Evolutionary conservation across 352 stramenopile species (phyloP).

Genomic region (Globisporangium megalacanthum): DNA sequence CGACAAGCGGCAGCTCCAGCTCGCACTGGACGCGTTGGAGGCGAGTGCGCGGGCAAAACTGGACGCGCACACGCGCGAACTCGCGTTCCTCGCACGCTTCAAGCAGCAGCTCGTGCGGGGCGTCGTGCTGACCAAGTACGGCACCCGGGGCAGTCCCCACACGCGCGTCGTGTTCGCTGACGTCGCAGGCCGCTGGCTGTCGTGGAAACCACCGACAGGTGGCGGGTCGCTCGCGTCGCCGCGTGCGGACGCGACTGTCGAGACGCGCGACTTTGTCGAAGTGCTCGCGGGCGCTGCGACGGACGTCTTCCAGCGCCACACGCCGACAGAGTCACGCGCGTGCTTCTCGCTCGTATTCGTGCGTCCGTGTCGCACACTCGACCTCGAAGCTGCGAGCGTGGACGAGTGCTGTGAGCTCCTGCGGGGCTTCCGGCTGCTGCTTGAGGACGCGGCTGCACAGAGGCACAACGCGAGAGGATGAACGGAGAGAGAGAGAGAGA

Average conservation of each 20-base stretch:
- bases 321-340: constrained; percentile 19
- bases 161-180: constrained; percentile 50
- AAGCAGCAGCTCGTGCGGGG: constrained; percentile 49
- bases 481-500: constrained; percentile 20
- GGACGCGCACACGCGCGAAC: constrained; percentile 28
- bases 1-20: constrained; percentile 25
- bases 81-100: constrained; percentile 42
- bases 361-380: constrained; percentile 62
- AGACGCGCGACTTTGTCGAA: constrained; percentile 46
- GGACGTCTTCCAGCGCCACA: constrained; percentile 38
- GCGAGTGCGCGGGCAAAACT: constrained; percentile 17
- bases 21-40: constrained; percentile 29
- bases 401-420: constrained; percentile 41
- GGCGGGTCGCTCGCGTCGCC: constrained; percentile 25
- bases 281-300: constrained; percentile 41
- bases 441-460: constrained; percentile 36
- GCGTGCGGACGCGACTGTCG: constrained; percentile 37
- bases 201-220: constrained; percentile 37
- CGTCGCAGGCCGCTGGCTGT: constrained; percentile 49
- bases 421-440: constrained; percentile 55
- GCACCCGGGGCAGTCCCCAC: constrained; percentile 36
- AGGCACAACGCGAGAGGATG: constrained; percentile 5
- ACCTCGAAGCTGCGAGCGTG: constrained; percentile 50
- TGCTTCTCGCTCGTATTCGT: constrained; percentile 74
- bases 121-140: constrained; percentile 54